phyloP scores from a whole-genome alignment of 306 rosid genomes.

The Dicorynia guianensis region DNA sequence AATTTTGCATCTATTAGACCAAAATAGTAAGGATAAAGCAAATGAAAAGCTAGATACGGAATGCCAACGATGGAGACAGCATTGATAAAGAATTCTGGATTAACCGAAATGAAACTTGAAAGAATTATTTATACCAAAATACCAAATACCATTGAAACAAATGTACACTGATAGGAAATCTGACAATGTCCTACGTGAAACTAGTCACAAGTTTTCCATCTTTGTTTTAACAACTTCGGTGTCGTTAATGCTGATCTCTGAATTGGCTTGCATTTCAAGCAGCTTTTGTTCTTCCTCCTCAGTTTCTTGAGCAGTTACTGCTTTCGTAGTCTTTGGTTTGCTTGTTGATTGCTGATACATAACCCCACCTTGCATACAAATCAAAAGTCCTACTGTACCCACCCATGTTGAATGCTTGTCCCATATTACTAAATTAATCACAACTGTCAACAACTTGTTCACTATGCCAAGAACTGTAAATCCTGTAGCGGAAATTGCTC shows the following conservation, averaged over 20 bases:
- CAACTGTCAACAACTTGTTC: slow-evolving; percentile 79
- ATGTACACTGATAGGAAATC: background rate
- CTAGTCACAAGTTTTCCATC: slow-evolving; percentile 8
- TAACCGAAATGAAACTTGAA: background rate
- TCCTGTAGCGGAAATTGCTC: slow-evolving; percentile 81
- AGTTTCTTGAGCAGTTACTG: slow-evolving; percentile 44
- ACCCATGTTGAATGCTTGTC: slow-evolving; percentile 85
- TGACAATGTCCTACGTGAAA: background rate
- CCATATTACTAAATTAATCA: slow-evolving; percentile 79
- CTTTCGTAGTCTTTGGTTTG: slow-evolving; percentile 60
- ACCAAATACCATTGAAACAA: background rate
- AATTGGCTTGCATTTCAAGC: slow-evolving; percentile 62
- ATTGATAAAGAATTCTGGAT: background rate
- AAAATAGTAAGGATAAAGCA: background rate
- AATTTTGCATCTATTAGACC: background rate
- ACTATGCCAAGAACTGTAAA: slow-evolving; percentile 93
- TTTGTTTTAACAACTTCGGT: slow-evolving; percentile 44
- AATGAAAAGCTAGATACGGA: background rate
- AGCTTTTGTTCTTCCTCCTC: slow-evolving; percentile 67
- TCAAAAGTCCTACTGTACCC: slow-evolving; percentile 77
- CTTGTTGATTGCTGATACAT: slow-evolving; percentile 81
- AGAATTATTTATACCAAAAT: background rate
- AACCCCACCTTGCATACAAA: slow-evolving; percentile 82
- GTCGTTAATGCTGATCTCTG: slow-evolving; percentile 39
- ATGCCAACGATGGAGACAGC: background rate